Evolutionary conservation across 495 filamentous ascomycete species (phyloP).

Genomic region (Cladorrhinum samala): DNA sequence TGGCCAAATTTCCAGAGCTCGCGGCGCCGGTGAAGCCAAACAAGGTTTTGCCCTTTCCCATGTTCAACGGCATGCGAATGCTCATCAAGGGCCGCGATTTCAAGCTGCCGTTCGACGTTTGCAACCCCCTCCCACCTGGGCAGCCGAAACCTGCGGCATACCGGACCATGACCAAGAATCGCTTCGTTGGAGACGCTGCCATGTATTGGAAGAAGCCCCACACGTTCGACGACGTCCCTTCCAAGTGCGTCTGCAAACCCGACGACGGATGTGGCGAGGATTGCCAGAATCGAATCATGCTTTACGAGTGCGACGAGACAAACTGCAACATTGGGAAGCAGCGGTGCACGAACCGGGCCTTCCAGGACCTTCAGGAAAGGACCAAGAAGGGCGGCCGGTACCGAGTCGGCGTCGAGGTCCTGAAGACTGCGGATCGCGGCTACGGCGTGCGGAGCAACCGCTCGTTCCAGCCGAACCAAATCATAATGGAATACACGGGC

Average conservation of each 20-base stretch:
- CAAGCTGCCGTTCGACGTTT: slow-evolving; percentile 82
- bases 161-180: slow-evolving; percentile 84
- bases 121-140: slow-evolving; percentile 73
- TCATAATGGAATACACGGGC: slow-evolving; percentile 96
- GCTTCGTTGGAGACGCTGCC: slow-evolving; percentile 86
- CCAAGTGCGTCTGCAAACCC: slow-evolving; percentile 69
- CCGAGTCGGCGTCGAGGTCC: slow-evolving; percentile 86
- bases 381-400: slow-evolving; percentile 75
- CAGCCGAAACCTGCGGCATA: slow-evolving; percentile 89
- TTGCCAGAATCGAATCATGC: slow-evolving; percentile 92
- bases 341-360: slow-evolving; percentile 78
- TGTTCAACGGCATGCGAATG: slow-evolving; percentile 44
- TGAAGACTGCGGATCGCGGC: slow-evolving; percentile 82
- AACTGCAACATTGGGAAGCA: slow-evolving; percentile 73
- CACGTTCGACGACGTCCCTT: slow-evolving; percentile 62
- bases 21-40: slow-evolving; percentile 32
- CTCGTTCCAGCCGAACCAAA: slow-evolving; percentile 80
- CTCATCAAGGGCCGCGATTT: slow-evolving; percentile 68
- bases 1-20: slow-evolving; percentile 48
- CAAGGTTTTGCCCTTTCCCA: slow-evolving; percentile 38
- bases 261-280: slow-evolving; percentile 79
- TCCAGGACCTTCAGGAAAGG: slow-evolving; percentile 70
- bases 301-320: slow-evolving; percentile 88
- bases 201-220: slow-evolving; percentile 77
- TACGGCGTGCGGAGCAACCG: slow-evolving; percentile 89